These are phyloP conservation scores for Phialophora verrucosa DNA, from an alignment of 2,329 filamentous ascomycete species.

Conservation along the genomic window DNA sequence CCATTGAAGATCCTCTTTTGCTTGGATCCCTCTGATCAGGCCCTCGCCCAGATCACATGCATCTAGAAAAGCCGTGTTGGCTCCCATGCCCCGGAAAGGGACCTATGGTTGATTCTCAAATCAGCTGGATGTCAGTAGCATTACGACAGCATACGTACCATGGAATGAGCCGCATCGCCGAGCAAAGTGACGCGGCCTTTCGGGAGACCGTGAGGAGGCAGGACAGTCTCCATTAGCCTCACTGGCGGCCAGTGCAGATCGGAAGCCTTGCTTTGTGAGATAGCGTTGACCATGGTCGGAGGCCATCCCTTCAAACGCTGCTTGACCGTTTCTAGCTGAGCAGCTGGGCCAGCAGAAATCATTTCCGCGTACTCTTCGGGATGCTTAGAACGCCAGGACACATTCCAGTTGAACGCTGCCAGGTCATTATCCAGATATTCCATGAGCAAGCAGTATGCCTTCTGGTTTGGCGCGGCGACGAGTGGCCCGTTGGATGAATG, in stretches of 20 bases:
- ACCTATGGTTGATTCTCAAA: not conserved
- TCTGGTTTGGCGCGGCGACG: not conserved
- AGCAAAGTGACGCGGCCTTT: constrained; percentile 9
- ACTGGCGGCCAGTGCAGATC: constrained; percentile 13
- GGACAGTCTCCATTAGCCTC: constrained; percentile 7
- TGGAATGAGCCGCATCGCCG: constrained; percentile 20
- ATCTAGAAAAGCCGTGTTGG: constrained; percentile 13
- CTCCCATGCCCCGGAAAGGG: constrained; percentile 16
- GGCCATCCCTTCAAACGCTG: constrained; percentile 2
- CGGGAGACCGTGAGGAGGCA: constrained; percentile 1
- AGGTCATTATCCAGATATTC: constrained; percentile 5
- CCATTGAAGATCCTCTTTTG: constrained; percentile 7
- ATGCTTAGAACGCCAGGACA: not conserved
- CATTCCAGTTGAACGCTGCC: constrained; percentile 15
- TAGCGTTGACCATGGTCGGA: constrained; percentile 6
- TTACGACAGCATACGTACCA: constrained; percentile 5
- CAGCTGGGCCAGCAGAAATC: constrained; percentile 5
- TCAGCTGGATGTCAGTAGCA: no score
- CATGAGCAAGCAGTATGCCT: constrained; percentile 12
- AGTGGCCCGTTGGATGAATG: constrained; percentile 16
- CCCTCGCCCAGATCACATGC: constrained; percentile 20
- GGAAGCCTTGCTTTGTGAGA: not conserved
- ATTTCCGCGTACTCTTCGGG: constrained; percentile 2
- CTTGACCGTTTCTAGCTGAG: constrained; percentile 3
- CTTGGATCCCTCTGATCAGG: constrained; percentile 3